Percentiles rank a stretch among this genome's conserved stretches.
Conservation (phyloP, 306 rosid species). For the Dryas drummondii region DNA sequence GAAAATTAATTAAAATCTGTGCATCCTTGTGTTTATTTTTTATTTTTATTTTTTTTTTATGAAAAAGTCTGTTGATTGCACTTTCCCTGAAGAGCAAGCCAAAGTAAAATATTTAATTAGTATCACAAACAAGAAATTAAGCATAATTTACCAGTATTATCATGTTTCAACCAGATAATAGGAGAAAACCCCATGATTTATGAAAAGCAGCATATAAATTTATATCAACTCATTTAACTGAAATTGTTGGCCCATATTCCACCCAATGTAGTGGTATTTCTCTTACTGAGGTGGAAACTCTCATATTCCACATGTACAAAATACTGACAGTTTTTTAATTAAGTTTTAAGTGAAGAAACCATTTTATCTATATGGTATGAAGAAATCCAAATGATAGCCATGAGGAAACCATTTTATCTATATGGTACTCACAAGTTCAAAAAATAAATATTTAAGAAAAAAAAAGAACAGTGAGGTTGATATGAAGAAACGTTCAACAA, state of each 20-base stretch:
- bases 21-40: neutral
- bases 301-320: neutral
- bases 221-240: neutral
- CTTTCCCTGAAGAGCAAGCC: neutral
- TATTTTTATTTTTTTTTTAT: too few species aligned
- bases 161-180: constrained; percentile 1
- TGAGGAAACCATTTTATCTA: neutral
- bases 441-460: neutral
- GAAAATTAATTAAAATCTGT: neutral
- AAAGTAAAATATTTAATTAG: neutral
- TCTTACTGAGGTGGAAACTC: neutral
- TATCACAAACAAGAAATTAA: neutral
- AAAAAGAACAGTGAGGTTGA: neutral
- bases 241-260: too few species aligned
- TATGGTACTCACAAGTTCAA: neutral
- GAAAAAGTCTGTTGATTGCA: too few species aligned
- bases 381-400: neutral
- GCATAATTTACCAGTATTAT: constrained; percentile 8
- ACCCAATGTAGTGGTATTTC: neutral
- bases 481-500: neutral
- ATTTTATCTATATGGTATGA: neutral
- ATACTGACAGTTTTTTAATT: neutral
- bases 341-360: neutral
- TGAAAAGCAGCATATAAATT: neutral
- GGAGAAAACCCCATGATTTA: neutral